A percentile compares a stretch with the other conserved stretches of the same genome.
Conservation (phyloP, 139 green algal species). For the Coelastrella sp. region DNA sequence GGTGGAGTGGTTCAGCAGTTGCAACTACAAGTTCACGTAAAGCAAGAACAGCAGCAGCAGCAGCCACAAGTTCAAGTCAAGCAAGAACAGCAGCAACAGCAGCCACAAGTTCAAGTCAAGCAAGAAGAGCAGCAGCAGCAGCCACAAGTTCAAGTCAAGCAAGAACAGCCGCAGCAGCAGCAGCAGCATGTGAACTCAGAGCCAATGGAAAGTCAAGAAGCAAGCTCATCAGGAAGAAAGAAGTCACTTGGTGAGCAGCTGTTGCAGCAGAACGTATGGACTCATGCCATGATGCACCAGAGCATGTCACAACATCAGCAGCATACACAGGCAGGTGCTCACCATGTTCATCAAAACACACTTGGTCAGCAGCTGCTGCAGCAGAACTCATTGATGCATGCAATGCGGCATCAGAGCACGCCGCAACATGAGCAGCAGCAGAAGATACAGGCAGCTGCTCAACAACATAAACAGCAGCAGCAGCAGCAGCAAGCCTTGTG, state of each 20-base stretch:
- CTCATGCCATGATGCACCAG: no score
- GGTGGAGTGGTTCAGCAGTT: no score
- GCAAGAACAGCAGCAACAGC: constrained; percentile 32
- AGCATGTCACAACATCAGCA: not conserved
- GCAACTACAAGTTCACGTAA: not conserved
- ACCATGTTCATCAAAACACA: constrained; percentile 2
- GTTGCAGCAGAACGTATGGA: no score
- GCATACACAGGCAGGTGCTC: not conserved
- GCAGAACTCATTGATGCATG: not conserved
- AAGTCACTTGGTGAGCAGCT: no score
- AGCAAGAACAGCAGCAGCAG: constrained; percentile 13
- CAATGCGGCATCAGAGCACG: not conserved
- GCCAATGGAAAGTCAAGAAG: no score
- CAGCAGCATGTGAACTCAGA: not conserved
- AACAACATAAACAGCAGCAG: not conserved
- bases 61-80: not conserved
- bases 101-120: not conserved
- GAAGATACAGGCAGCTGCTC: not conserved
- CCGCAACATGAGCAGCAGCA: constrained; percentile 30
- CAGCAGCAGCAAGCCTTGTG: not conserved
- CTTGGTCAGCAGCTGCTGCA: constrained; percentile 12
- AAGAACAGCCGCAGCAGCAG: constrained; percentile 6
- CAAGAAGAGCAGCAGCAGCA: constrained; percentile 7
- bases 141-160: not conserved
- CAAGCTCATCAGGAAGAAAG: no score